Evolutionary conservation across 2,329 filamentous ascomycete genomes (phyloP), one percentile per base, ranked within the genome.

Genomic region (Fusarium nematophilum): DNA sequence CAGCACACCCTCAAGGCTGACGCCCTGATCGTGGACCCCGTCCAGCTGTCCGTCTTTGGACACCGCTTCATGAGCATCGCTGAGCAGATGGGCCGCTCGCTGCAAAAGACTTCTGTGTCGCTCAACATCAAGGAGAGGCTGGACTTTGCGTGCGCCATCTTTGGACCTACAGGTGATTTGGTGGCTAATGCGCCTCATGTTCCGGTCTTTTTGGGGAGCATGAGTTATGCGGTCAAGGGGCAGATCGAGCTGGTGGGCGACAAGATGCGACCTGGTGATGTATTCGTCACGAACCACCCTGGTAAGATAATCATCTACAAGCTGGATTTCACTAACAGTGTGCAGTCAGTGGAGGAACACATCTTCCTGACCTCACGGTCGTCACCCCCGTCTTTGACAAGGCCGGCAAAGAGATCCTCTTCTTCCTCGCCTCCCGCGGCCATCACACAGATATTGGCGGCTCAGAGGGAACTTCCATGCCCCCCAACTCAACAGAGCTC

Each of bases 21-120:
- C 9, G 52, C 53, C 5, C 56, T 70, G 36, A 80, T 84, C 30
- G 85, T 91, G 1, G 87, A 92, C 69, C 90, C 89, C 0, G 89
- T 92, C 56, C 83, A 90, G 72, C 79, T 93, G 1, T 88, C 84
- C 59, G 88, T 92, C 45, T 92, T 93, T 67, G 88, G 86, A 0
- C 89, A 92, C 71, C 83, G 90, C 8, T 93, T 93, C 75, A 92
- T 92, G 90, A 87, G 87, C 2, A 90, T 92, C 58, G 90, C 90
- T 1, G 90, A 93, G 72, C 89, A 92, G 68, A 92, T 92, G 90
- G 90, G 90, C 1, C 81, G 88, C 42, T 87, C 88, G 6, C 72
- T 93, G 30, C 89, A 92, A 67, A 92, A 92, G 76, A 92, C 88
- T 0, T 87, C 86, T 66, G 86, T 92, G 26, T 89, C 85, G 43